Evolutionary conservation across 148 eudicot species (phyloP).

Genomic region (Cornus florida): DNA sequence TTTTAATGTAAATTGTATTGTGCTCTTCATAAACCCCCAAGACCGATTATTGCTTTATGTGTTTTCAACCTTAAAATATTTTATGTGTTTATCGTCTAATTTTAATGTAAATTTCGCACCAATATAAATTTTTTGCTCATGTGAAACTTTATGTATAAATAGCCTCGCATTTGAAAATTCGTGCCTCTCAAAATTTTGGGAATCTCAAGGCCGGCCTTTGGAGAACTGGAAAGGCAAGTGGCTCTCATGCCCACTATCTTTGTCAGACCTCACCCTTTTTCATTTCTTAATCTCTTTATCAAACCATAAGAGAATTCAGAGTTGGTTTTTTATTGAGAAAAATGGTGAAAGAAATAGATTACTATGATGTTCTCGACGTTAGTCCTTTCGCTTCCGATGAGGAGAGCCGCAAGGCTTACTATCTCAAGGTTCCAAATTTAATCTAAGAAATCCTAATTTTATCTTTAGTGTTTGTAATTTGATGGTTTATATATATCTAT

Average conservation of each 20-base stretch:
- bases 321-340: neutral
- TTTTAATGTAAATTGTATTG: no score
- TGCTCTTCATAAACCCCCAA: no score
- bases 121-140: no score
- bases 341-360: slow-evolving; percentile 86
- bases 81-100: slow-evolving; percentile 50
- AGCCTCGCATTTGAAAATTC: no score
- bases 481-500: neutral
- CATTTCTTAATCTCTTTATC: neutral
- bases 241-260: slow-evolving; percentile 14
- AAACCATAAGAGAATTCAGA: neutral
- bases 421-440: slow-evolving; percentile 48
- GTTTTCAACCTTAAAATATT: slow-evolving; percentile 11
- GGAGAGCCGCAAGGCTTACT: slow-evolving; percentile 25
- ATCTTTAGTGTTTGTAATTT: neutral
- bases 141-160: no score
- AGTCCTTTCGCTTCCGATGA: slow-evolving; percentile 69
- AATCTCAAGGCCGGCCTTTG: slow-evolving; percentile 30
- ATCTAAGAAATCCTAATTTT: neutral
- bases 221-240: slow-evolving; percentile 62
- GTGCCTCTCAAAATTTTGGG: slow-evolving; percentile 52
- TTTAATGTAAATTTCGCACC: no score
- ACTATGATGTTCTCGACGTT: slow-evolving; percentile 78
- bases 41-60: no score
- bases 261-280: neutral